phyloP scores from a whole-genome alignment of 2,329 filamentous ascomycete species.

The Didymella pomorum region DNA sequence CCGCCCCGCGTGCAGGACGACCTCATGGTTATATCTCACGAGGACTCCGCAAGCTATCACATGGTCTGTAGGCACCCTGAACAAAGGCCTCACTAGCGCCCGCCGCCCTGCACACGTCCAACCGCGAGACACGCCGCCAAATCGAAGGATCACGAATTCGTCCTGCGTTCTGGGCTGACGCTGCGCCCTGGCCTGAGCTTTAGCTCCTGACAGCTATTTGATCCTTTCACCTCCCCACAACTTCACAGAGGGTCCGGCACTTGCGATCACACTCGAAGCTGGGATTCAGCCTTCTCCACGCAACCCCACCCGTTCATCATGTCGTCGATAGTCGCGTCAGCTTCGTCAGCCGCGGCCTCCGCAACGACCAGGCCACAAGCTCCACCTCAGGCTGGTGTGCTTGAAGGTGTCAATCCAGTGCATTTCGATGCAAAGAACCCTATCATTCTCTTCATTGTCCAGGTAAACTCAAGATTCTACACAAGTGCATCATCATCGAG shows the following conservation, averaged over 20 bases:
- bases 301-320: slow-evolving; percentile 26
- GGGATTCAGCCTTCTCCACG: slow-evolving; percentile 11
- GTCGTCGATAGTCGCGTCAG: slow-evolving; percentile 30
- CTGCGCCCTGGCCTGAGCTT: slow-evolving; percentile 11
- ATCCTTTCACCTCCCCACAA: slow-evolving; percentile 7
- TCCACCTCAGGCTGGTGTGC: slow-evolving; percentile 70
- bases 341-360: slow-evolving; percentile 31
- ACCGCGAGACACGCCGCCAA: slow-evolving; percentile 13
- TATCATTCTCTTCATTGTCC: slow-evolving; percentile 78
- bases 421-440: slow-evolving; percentile 74
- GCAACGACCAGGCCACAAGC: slow-evolving; percentile 35
- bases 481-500: background rate
- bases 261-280: slow-evolving; percentile 5
- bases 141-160: slow-evolving; percentile 12
- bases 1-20: slow-evolving; percentile 14
- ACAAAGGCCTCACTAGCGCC: slow-evolving; percentile 18
- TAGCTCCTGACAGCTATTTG: slow-evolving; percentile 17
- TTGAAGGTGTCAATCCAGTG: slow-evolving; percentile 75
- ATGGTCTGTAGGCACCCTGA: slow-evolving; percentile 20
- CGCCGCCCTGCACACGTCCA: slow-evolving; percentile 21
- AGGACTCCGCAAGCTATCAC: slow-evolving; percentile 16
- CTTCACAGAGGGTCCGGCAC: background rate
- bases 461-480: slow-evolving; percentile 55
- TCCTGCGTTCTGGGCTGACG: slow-evolving; percentile 21
- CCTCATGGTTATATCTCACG: slow-evolving; percentile 12